Percentiles rank a stretch among this genome's conserved stretches.
Conservation (phyloP, 306 rosid genomes). For the Vigna unguiculata region DNA sequence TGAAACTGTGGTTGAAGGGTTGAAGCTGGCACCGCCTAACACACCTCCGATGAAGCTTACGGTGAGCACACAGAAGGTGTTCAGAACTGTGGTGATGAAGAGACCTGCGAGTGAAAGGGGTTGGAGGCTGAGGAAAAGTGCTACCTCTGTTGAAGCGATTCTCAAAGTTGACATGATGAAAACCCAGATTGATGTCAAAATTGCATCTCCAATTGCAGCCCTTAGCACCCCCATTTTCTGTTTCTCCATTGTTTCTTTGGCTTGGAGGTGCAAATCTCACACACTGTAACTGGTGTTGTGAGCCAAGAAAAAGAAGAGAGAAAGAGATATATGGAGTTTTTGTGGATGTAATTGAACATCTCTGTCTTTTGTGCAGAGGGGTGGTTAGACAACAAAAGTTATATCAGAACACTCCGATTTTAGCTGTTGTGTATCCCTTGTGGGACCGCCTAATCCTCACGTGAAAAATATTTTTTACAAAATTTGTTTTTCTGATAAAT, state of each 20-base stretch:
- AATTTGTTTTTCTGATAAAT: too few species aligned
- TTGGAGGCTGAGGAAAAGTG: slow-evolving; percentile 48
- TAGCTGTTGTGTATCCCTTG: neutral
- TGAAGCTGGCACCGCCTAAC: slow-evolving; percentile 50
- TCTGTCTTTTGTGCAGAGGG: neutral
- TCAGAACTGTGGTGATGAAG: slow-evolving; percentile 54
- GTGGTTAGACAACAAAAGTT: neutral
- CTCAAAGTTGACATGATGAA: slow-evolving; percentile 50
- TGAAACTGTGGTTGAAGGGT: slow-evolving; percentile 43
- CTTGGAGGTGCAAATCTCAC: neutral
- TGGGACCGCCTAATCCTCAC: neutral
- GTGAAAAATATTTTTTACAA: too few species aligned
- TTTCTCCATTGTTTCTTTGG: neutral
- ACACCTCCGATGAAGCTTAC: slow-evolving; percentile 52
- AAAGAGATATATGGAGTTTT: neutral
- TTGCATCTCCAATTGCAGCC: slow-evolving; percentile 55
- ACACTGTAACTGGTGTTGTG: slow-evolving; percentile 3
- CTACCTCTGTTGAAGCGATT: slow-evolving; percentile 43
- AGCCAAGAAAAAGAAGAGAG: neutral
- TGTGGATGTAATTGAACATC: neutral
- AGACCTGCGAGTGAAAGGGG: slow-evolving; percentile 44
- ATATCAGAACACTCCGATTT: neutral
- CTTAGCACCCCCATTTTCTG: slow-evolving; percentile 48
- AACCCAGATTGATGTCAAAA: slow-evolving; percentile 57
- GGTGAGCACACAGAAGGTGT: slow-evolving; percentile 40